phyloP scores from a whole-genome alignment of 1,284 basidiomycete genomes.

The Sporisorium exsertum region DNA sequence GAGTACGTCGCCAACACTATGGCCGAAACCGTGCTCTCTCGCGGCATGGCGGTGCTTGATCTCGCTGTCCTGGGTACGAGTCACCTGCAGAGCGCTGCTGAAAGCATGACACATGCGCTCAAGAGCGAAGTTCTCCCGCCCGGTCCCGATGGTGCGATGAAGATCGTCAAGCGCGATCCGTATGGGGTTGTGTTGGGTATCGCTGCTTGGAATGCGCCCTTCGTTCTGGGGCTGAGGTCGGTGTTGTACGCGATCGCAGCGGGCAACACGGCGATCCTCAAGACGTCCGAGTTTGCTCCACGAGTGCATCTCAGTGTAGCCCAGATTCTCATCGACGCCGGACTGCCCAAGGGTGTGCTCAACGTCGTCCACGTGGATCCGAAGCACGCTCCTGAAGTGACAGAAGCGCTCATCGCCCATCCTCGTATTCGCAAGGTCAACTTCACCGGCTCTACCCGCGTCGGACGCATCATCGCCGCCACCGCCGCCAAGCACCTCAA shows the following conservation, averaged over 20 bases:
- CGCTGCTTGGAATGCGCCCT: slow-evolving; percentile 66
- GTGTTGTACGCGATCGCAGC: slow-evolving; percentile 75
- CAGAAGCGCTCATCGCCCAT: slow-evolving; percentile 75
- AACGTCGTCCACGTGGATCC: slow-evolving; percentile 75
- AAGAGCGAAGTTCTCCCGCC: slow-evolving; percentile 39
- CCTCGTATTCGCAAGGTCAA: slow-evolving; percentile 73
- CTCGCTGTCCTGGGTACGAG: slow-evolving; percentile 37
- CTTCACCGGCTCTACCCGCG: slow-evolving; percentile 73
- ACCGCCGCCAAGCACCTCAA: slow-evolving; percentile 84
- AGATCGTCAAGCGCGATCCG: slow-evolving; percentile 51
- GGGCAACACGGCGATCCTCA: slow-evolving; percentile 77
- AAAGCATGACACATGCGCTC: slow-evolving; percentile 39
- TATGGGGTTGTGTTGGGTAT: slow-evolving; percentile 49
- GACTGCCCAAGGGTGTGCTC: slow-evolving; percentile 76
- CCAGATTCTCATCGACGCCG: slow-evolving; percentile 73
- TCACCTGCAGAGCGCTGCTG: slow-evolving; percentile 27
- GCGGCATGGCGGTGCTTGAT: slow-evolving; percentile 54
- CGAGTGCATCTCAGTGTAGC: slow-evolving; percentile 73
- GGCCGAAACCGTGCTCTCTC: slow-evolving; percentile 43
- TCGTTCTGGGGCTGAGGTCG: slow-evolving; percentile 71
- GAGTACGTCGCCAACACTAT: slow-evolving; percentile 41
- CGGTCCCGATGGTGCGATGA: slow-evolving; percentile 36
- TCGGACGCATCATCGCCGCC: slow-evolving; percentile 86
- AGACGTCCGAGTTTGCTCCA: slow-evolving; percentile 75
- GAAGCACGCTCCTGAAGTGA: slow-evolving; percentile 72